Evolutionary conservation across 306 rosid species (phyloP), one percentile per base, ranked within the genome.

Genomic region (Urtica urens): DNA sequence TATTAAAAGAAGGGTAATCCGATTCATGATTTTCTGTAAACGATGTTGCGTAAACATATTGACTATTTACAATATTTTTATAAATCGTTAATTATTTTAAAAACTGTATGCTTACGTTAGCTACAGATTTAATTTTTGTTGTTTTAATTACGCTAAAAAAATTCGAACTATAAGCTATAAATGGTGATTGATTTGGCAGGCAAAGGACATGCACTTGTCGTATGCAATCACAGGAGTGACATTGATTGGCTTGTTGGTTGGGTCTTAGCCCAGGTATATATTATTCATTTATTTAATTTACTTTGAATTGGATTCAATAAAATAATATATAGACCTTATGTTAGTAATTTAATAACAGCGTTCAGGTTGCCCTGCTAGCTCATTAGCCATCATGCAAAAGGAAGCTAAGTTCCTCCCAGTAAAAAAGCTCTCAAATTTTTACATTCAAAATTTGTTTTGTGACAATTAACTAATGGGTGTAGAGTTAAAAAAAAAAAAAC

Each of bases 211-310:
- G 96, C 96, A 17, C 83, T 87, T 57, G 3, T 87, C 44, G 67
- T 87, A 23, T 71, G 93, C 78, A 87, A 87, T 48, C 96, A 83
- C 70, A 77, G 76, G 64, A 78, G 96, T 49, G 94, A 87, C 76
- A 80, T 87, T 57, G 93, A 83, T 73, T 87, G 96, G 96, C 96
- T 87, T 63, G 72, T 80, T 50, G 96, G 94, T 66, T 83, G 87
- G 88, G 76, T 76, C 61, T 28, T 78, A 48, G 93, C 94, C 59
- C 96, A 87, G 96, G 96, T 83, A 59, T 46, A 46, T 68, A 51
- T 41, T 58, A 5, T 39, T 24, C 50, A 38, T 22, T 9, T 49
- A n/a, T 24, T 14, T 33, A 27, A 19, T 25, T 19, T 46, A 9
- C 7, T 34, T 34, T 3, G 39, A 34, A 3, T 3, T 34, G 3